These are phyloP conservation scores for Aspergillus ostianus DNA, from an alignment of 495 filamentous ascomycete genomes.

Conservation along the genomic window DNA sequence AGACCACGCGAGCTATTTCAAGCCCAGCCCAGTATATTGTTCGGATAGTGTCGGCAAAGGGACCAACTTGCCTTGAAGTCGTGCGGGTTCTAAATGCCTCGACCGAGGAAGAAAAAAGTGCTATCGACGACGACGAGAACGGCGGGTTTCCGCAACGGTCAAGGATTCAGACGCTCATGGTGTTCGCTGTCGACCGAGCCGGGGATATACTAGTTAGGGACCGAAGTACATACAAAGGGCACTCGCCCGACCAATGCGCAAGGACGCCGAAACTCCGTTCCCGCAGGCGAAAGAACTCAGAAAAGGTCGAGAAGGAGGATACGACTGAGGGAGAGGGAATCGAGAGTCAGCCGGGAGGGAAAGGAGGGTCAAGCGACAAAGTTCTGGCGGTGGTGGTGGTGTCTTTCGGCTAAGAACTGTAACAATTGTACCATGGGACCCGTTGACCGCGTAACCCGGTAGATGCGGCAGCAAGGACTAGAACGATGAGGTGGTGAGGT, in stretches of 20 bases:
- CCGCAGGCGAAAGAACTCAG: neutral
- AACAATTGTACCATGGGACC: slow-evolving; percentile 26
- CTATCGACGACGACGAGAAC: neutral
- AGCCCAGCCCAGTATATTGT: neutral
- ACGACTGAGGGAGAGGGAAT: neutral
- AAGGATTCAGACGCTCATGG: neutral
- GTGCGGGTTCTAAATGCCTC: neutral
- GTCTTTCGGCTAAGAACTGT: slow-evolving; percentile 17
- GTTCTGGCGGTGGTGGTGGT: slow-evolving; percentile 4
- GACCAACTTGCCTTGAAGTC: neutral
- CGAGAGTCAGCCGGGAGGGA: slow-evolving; percentile 17
- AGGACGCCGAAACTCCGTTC: neutral
- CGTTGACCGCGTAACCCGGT: slow-evolving; percentile 21
- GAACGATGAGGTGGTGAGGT: neutral
- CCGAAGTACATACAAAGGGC: neutral
- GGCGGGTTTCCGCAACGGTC: neutral
- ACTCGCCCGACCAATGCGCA: neutral
- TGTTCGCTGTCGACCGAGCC: neutral
- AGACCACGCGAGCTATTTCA: neutral
- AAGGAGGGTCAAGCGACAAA: slow-evolving; percentile 6
- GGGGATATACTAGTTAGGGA: neutral
- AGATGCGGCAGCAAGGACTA: slow-evolving; percentile 3
- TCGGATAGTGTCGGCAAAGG: neutral
- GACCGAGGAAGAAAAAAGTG: neutral
- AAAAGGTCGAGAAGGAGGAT: neutral